Conservation (phyloP, 2,329 filamentous ascomycete genomes). For the Teratosphaeria viscida region DNA sequence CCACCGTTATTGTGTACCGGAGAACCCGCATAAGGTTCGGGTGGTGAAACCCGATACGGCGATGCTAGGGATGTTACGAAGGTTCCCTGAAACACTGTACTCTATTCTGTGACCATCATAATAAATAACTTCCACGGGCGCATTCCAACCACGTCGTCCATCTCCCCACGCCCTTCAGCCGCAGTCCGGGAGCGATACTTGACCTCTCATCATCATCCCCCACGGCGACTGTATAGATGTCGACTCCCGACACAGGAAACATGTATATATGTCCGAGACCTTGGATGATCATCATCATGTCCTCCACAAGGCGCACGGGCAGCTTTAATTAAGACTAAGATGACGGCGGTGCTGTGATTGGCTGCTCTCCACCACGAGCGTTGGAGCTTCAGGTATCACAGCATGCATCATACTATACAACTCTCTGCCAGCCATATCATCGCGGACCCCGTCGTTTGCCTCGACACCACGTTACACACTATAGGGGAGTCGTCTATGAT, state of each 20-base stretch:
- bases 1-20: not conserved
- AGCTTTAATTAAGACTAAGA: not conserved
- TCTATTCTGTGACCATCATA: not conserved
- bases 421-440: not conserved
- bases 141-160: not conserved
- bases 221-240: not conserved
- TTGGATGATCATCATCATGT: too few species aligned
- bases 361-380: not conserved
- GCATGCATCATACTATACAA: not conserved
- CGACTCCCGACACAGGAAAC: not conserved
- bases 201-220: too few species aligned
- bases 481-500: not conserved
- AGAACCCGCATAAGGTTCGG: not conserved
- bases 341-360: not conserved
- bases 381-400: not conserved
- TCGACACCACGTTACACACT: not conserved
- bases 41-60: not conserved
- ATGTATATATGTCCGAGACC: not conserved
- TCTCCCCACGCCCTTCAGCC: too few species aligned
- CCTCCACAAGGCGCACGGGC: not conserved
- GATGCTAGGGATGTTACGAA: not conserved
- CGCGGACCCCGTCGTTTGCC: not conserved
- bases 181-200: too few species aligned
- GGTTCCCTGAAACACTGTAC: not conserved
- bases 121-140: too few species aligned